Conservation (phyloP, 176 grass and related monocot genomes). For the Oryza meridionalis region DNA sequence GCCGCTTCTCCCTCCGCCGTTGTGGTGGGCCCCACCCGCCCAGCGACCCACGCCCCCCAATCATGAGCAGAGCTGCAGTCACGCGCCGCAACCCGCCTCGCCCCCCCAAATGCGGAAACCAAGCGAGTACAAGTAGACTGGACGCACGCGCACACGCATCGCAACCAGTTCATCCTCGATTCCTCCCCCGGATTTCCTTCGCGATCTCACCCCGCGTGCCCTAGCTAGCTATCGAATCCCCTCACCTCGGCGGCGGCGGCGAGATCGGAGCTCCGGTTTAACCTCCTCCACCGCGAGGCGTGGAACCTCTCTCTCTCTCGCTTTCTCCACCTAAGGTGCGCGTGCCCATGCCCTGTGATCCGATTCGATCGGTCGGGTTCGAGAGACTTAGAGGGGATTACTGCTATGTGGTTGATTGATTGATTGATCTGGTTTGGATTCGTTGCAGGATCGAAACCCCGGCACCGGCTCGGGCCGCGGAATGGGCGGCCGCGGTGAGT, state of each 20-base stretch:
- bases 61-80: neutral
- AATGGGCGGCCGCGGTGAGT: constrained; percentile 35
- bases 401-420: too few species aligned
- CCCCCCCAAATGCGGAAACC: neutral
- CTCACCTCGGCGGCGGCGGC: neutral
- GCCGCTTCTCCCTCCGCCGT: too few species aligned
- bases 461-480: neutral
- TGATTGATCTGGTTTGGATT: neutral
- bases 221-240: neutral
- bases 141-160: neutral
- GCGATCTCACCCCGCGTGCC: neutral
- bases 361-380: neutral
- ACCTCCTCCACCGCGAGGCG: too few species aligned
- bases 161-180: neutral
- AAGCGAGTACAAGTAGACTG: neutral
- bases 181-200: neutral
- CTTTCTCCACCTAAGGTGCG: too few species aligned
- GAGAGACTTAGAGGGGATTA: too few species aligned
- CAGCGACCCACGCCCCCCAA: neutral
- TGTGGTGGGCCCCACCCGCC: neutral
- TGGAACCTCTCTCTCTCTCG: too few species aligned
- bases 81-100: neutral
- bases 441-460: neutral
- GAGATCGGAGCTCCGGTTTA: neutral
- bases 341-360: neutral